Conservation (phyloP, 495 filamentous ascomycete species). For the Neurospora sp. region DNA sequence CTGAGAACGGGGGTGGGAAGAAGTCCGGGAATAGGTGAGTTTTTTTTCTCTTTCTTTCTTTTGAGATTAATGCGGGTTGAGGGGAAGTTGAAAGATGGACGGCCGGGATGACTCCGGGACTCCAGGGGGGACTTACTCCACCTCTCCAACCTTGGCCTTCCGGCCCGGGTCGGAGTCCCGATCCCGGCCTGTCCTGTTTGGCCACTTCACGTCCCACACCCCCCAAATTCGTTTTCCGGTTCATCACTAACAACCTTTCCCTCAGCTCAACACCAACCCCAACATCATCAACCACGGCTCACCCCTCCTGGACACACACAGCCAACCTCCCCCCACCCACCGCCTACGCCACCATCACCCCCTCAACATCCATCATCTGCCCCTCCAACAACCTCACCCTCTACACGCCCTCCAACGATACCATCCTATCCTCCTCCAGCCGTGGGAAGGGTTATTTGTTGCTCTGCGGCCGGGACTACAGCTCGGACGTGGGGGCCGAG, state of each 20-base stretch:
- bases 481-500: too few species aligned
- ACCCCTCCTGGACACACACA: not conserved
- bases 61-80: not conserved
- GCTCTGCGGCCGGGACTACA: conserved; percentile 29
- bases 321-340: conserved; percentile 7
- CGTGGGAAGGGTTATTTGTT: conserved; percentile 13
- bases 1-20: not conserved
- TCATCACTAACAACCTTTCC: not conserved
- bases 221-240: not conserved
- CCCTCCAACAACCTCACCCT: conserved; percentile 24
- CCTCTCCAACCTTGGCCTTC: not conserved
- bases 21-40: conserved; percentile 2
- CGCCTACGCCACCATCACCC: not conserved
- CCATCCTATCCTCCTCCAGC: not conserved
- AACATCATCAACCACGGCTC: not conserved
- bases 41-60: not conserved
- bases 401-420: conserved; percentile 12
- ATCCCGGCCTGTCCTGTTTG: not conserved
- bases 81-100: not conserved
- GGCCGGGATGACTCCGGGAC: not conserved
- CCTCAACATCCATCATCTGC: conserved; percentile 10
- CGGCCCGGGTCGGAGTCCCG: not conserved
- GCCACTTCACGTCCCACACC: not conserved
- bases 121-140: not conserved
- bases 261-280: not conserved